Percentiles rank a stretch among this genome's conserved stretches.
These are phyloP conservation scores for Elongisporangium undulatum DNA, from an alignment of 352 stramenopile species.

Conservation along the genomic window DNA sequence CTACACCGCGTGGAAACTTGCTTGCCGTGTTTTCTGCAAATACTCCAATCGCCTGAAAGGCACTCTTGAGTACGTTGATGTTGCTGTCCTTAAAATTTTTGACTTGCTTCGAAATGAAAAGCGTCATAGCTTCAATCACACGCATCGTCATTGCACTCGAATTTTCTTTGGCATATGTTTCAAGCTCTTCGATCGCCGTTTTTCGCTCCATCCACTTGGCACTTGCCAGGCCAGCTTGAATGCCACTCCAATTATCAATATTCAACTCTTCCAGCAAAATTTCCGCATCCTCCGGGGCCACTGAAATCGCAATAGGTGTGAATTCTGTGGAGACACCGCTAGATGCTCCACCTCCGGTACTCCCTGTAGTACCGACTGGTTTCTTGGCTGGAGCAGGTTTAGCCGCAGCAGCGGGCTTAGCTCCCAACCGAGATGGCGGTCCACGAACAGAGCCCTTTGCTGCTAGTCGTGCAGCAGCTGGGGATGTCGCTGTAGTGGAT, in stretches of 20 bases:
- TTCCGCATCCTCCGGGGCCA: slow-evolving; percentile 68
- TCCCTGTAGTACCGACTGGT: slow-evolving; percentile 9
- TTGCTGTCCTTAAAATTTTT: slow-evolving; percentile 90
- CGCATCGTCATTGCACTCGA: slow-evolving; percentile 46
- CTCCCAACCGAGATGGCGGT: slow-evolving; percentile 41
- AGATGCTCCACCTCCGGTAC: slow-evolving; percentile 7
- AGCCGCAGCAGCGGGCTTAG: slow-evolving; percentile 28
- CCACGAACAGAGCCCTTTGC: slow-evolving; percentile 20
- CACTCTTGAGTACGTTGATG: slow-evolving; percentile 84
- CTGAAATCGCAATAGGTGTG: slow-evolving; percentile 51
- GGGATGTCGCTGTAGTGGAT: slow-evolving; percentile 4
- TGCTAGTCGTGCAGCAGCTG: slow-evolving; percentile 3
- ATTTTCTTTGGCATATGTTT: slow-evolving; percentile 51
- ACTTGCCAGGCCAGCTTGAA: slow-evolving; percentile 59
- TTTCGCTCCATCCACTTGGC: slow-evolving; percentile 85
- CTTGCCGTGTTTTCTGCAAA: slow-evolving; percentile 54
- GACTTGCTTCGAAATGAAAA: slow-evolving; percentile 70
- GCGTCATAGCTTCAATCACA: slow-evolving; percentile 68
- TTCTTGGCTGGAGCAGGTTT: slow-evolving; percentile 28
- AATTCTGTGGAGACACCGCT: slow-evolving; percentile 43
- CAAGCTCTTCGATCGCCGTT: slow-evolving; percentile 61
- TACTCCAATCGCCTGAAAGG: slow-evolving; percentile 73
- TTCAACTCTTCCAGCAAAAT: slow-evolving; percentile 44
- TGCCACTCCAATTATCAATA: slow-evolving; percentile 52
- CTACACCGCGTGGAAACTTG: slow-evolving; percentile 72